phyloP scores from a whole-genome alignment of 495 filamentous ascomycete genomes.

The Trichocladium uniseriatum region DNA sequence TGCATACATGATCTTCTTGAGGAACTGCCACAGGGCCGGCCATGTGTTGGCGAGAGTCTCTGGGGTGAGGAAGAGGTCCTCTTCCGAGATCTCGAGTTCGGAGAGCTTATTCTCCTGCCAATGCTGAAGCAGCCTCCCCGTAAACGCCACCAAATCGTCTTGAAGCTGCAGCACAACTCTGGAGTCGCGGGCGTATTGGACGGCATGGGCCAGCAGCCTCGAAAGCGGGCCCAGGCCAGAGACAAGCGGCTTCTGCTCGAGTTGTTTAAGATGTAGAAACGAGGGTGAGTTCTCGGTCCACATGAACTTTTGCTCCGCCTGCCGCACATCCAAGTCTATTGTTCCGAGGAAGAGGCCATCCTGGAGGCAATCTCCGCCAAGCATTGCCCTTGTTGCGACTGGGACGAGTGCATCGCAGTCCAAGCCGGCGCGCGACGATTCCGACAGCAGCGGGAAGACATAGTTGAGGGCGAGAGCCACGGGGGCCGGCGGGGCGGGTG shows the following conservation, averaged over 20 bases:
- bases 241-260: conserved; percentile 61
- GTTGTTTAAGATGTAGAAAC: conserved; percentile 45
- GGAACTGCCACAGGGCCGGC: conserved; percentile 68
- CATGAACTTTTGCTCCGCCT: conserved; percentile 55
- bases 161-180: conserved; percentile 54
- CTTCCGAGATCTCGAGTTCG: conserved; percentile 70
- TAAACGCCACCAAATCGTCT: conserved; percentile 64
- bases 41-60: conserved; percentile 63
- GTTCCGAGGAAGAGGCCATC: conserved; percentile 72
- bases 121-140: conserved; percentile 59
- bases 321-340: conserved; percentile 65
- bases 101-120: conserved; percentile 83
- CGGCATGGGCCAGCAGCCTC: conserved; percentile 60
- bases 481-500: conserved; percentile 47
- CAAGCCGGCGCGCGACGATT: conserved; percentile 44
- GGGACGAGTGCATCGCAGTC: conserved; percentile 72
- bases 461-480: conserved; percentile 70
- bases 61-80: conserved; percentile 54
- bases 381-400: conserved; percentile 55
- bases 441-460: conserved; percentile 64
- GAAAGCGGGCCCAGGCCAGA: conserved; percentile 72
- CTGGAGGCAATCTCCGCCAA: conserved; percentile 63
- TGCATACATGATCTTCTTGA: conserved; percentile 73
- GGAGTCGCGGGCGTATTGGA: conserved; percentile 55
- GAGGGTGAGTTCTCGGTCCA: conserved; percentile 60